A percentile compares a stretch with the other conserved stretches of the same genome.
Conservation (phyloP, 306 rosid genomes). For the Lotus japonicus region DNA sequence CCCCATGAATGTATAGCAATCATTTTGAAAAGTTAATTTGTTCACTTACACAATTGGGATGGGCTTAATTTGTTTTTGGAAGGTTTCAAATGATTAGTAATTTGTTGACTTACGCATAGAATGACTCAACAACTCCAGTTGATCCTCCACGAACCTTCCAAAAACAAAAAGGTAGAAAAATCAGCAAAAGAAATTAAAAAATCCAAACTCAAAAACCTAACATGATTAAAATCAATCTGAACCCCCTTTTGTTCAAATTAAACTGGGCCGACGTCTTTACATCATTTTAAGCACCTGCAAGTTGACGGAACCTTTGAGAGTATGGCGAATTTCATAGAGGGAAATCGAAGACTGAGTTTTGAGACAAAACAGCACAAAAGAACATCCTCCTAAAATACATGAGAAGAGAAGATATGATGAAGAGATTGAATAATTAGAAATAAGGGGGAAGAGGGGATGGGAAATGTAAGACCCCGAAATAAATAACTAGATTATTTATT, state of each 20-base stretch:
- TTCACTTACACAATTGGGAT: constrained; percentile 68
- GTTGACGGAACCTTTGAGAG: constrained; percentile 70
- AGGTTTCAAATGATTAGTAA: no score
- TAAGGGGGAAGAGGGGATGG: no score
- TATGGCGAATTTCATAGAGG: constrained; percentile 66
- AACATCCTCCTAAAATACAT: no score
- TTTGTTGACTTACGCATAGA: constrained; percentile 76
- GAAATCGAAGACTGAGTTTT: constrained; percentile 61
- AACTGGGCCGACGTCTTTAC: not conserved
- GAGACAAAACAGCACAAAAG: no score
- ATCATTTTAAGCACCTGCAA: constrained; percentile 50
- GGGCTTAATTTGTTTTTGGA: no score
- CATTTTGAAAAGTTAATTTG: not conserved
- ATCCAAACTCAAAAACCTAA: not conserved
- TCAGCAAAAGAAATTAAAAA: not conserved
- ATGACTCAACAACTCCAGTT: constrained; percentile 72
- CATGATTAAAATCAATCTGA: not conserved
- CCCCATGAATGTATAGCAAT: not conserved
- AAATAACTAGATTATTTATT: no score
- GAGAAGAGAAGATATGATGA: no score
- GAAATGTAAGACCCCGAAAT: no score
- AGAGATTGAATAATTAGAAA: no score
- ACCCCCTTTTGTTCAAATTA: not conserved
- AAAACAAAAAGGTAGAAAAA: constrained; percentile 8
- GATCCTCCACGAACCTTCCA: constrained; percentile 91